Conservation (phyloP, 225 moss, liverwort and hornwort species). For the Polytrichum formosum region DNA sequence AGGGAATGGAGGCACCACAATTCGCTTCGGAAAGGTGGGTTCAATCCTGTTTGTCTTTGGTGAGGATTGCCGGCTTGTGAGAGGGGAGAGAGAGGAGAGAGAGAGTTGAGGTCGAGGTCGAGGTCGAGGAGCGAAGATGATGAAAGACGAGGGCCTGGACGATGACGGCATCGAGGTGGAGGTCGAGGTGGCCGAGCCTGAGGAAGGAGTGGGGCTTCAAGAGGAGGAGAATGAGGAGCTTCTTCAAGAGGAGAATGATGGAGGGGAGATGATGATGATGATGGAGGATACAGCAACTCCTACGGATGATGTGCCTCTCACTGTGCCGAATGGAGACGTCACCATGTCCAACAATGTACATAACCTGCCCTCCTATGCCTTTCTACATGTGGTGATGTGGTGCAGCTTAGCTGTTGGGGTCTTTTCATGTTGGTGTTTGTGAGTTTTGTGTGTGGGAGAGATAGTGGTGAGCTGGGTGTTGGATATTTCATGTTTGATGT, state of each 20-base stretch:
- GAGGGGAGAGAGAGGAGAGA: background rate
- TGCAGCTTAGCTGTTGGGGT: too few species aligned
- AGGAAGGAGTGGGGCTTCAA: background rate
- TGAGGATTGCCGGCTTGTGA: too few species aligned
- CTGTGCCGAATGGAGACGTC: slow-evolving; percentile 19
- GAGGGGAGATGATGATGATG: background rate
- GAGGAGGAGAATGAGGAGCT: background rate
- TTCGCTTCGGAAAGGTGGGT: too few species aligned
- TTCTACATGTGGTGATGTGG: too few species aligned
- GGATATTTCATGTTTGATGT: too few species aligned
- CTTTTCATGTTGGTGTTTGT: too few species aligned
- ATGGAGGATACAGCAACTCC: slow-evolving; percentile 2
- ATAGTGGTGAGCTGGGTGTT: background rate
- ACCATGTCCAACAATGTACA: slow-evolving; percentile 27
- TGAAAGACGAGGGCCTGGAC: slow-evolving; percentile 2
- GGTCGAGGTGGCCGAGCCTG: background rate
- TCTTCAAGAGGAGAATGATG: background rate
- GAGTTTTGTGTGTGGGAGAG: too few species aligned
- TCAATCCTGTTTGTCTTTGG: too few species aligned
- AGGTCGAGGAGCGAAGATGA: background rate
- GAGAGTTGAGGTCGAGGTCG: background rate
- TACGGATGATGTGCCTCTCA: slow-evolving; percentile 19
- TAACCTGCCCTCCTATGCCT: too few species aligned
- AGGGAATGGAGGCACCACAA: too few species aligned
- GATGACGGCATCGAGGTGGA: background rate